Evolutionary conservation across 768 basidiomycete genomes (phyloP).

Genomic region (Termitomyces sp.): DNA sequence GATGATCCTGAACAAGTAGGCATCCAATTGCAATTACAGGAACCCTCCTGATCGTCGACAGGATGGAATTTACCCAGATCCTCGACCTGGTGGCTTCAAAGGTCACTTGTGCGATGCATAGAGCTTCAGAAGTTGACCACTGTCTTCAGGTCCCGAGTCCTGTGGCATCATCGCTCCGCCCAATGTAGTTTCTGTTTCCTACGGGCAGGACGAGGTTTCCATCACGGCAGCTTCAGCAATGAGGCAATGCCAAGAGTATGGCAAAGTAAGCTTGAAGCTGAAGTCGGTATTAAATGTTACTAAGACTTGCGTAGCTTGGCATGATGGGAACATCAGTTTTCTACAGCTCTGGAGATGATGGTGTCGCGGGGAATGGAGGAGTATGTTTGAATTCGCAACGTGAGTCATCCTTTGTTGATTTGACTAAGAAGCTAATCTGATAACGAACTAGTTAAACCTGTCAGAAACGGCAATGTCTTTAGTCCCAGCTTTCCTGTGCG

Average conservation of each 20-base stretch:
- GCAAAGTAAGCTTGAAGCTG: constrained; percentile 21
- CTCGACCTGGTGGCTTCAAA: constrained; percentile 12
- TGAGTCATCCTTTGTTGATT: background rate
- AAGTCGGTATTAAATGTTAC: background rate
- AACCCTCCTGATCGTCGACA: background rate
- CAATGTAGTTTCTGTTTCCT: constrained; percentile 37
- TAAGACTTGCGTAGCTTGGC: constrained; percentile 35
- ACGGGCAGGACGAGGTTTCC: constrained; percentile 37
- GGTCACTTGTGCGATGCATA: background rate
- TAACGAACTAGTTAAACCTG: constrained; percentile 17
- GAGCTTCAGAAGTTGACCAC: background rate
- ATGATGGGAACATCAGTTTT: constrained; percentile 54
- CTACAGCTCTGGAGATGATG: constrained; percentile 52
- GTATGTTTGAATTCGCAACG: constrained; percentile 42
- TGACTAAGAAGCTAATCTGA: background rate
- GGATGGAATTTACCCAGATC: constrained; percentile 21
- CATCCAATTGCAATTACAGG: background rate
- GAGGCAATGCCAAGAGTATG: constrained; percentile 45
- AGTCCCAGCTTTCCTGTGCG: constrained; percentile 22
- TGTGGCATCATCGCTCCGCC: constrained; percentile 39
- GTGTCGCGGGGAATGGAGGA: constrained; percentile 16
- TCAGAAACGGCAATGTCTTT: constrained; percentile 18
- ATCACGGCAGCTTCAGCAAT: constrained; percentile 34
- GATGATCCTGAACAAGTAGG: constrained; percentile 31
- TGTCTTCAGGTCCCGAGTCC: constrained; percentile 24